Evolutionary conservation across 257 asterid species (phyloP).

Genomic region (Solanum pinnatisectum): DNA sequence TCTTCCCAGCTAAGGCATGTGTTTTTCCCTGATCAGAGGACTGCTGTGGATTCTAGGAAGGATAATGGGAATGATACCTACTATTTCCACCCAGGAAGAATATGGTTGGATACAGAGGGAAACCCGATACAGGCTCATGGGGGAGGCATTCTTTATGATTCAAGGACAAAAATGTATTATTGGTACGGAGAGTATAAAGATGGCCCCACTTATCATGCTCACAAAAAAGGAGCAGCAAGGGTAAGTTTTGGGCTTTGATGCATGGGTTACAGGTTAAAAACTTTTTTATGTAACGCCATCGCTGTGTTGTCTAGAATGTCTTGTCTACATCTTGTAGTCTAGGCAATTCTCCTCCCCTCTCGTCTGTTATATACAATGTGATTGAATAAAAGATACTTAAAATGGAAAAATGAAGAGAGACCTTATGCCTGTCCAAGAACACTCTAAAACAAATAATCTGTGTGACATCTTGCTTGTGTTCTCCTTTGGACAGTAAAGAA

Average conservation of each 20-base stretch:
- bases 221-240: constrained; percentile 89
- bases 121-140: constrained; percentile 98
- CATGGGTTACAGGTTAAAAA: background rate
- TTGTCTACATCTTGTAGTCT: background rate
- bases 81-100: constrained; percentile 63
- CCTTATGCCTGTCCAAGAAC: background rate
- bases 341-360: background rate
- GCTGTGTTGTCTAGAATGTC: background rate
- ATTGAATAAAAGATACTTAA: background rate
- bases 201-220: constrained; percentile 94
- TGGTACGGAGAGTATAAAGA: constrained; percentile 99
- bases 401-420: background rate
- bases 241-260: constrained; percentile 28
- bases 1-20: constrained; percentile 66
- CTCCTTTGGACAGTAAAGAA: background rate
- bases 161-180: constrained; percentile 49
- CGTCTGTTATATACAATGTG: background rate
- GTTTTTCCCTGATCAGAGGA: constrained; percentile 57
- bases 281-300: background rate
- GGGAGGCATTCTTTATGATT: constrained; percentile 81
- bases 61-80: constrained; percentile 37
- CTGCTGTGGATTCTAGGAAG: constrained; percentile 54
- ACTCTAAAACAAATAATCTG: background rate
- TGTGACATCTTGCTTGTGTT: background rate
- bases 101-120: constrained; percentile 93